Percentiles rank a stretch among this genome's conserved stretches.
Conservation (phyloP, 1,139 yeast species). For the Wickerhamomyces sp. region DNA sequence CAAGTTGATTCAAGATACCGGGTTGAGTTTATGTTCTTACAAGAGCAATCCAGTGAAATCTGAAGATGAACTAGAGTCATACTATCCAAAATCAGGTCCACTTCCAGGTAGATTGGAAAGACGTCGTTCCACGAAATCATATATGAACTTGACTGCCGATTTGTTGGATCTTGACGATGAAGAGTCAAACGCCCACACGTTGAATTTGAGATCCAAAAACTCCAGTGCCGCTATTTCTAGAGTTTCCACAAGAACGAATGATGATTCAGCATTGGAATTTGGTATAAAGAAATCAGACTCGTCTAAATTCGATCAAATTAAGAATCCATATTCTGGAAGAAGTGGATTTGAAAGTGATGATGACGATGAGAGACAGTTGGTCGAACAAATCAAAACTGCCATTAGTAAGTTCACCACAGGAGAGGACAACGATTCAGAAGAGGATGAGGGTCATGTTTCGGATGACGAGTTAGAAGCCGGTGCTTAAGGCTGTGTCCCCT, state of each 20-base stretch:
- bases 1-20: constrained; percentile 89
- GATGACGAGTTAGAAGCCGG: constrained; percentile 58
- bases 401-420: constrained; percentile 40
- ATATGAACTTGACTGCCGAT: constrained; percentile 61
- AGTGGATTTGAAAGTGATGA: constrained; percentile 17
- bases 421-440: constrained; percentile 27
- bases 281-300: too few relatives aligned
- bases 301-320: too few relatives aligned
- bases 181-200: constrained; percentile 31
- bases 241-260: constrained; percentile 31
- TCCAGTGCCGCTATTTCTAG: constrained; percentile 29
- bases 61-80: constrained; percentile 20
- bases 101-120: constrained; percentile 53
- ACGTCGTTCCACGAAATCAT: constrained; percentile 68
- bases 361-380: constrained; percentile 34
- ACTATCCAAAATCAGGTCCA: constrained; percentile 31
- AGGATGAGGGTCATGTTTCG: constrained; percentile 32
- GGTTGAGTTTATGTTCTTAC: constrained; percentile 49
- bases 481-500: constrained; percentile 5
- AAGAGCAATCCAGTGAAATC: constrained; percentile 30
- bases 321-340: constrained; percentile 2
- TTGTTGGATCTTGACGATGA: constrained; percentile 64
- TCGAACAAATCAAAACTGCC: constrained; percentile 49
- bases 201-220: constrained; percentile 17
- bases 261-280: constrained; percentile 18